Base-by-base conservation (phyloP, 2,329 filamentous ascomycete species). In the Byssoonygena ceratinophila region DNA sequence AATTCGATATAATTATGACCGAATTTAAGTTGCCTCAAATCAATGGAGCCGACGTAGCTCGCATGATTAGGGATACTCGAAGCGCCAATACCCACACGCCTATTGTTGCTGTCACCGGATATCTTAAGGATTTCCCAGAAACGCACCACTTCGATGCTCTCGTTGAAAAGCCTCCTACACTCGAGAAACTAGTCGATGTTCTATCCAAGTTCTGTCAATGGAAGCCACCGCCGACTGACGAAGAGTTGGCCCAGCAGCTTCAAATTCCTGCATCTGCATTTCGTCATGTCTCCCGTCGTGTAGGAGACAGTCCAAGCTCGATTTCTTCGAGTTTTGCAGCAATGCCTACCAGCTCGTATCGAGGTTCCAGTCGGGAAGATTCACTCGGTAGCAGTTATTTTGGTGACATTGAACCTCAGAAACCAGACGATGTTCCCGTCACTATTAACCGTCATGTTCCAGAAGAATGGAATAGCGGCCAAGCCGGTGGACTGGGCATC, bases 1-100 rank as follows among this genome's bases (percentile, higher is more conserved):
- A 97, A 64, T 98, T 97, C 64, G 92, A 98, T 69, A 88, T 96
- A 61, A 96, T 98, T 66, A 92, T 98, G 75, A 91, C 95, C 68
- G 92, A 98, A 69, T 96, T 89, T 72, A 94, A 91, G 66, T 75
- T 98, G 43, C 91, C 92, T 8, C 88, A 94, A 64, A 89, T 97
- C 63, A 97, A 89, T 61, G 92, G 92, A 22, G 86, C 88, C 11
- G 92, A 98, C 65, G 87, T 98, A 53, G 91, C 92, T 47, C 85
- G 92, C 31, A 98, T 98, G 92, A 89, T 98, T 59, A 83, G 92
- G 45, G 91, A 97, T 65, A 96, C 91, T 0, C 92, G 91, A 72
- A 96, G 96, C 66, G 82, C 87, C 54, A 98, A 98, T 65, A 85
- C 87, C 0, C 83, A 92, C 60, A 98, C 92, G 0, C 92, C 92